These are phyloP conservation scores for Alternaria longipes DNA, from an alignment of 2,329 filamentous ascomycete species.

Conservation along the genomic window DNA sequence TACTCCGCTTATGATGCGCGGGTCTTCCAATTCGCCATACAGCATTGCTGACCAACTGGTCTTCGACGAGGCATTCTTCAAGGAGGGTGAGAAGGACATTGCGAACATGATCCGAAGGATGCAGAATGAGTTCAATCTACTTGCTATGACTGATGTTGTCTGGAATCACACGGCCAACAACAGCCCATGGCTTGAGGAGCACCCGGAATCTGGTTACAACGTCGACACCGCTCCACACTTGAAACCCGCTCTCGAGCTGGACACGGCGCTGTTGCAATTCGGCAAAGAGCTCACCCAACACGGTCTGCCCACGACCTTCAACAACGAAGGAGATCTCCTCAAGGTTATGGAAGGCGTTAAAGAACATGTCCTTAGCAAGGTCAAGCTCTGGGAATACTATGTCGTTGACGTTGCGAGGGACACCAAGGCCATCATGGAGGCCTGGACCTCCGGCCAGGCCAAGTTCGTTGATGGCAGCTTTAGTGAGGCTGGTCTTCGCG, in stretches of 20 bases:
- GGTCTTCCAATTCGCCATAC: conserved; percentile 94
- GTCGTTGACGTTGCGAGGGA: conserved; percentile 80
- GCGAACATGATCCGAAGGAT: conserved; percentile 79
- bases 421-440: conserved; percentile 71
- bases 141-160: conserved; percentile 94
- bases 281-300: conserved; percentile 69
- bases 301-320: conserved; percentile 78
- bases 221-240: conserved; percentile 84
- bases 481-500: conserved; percentile 58
- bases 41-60: conserved; percentile 91
- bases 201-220: conserved; percentile 96
- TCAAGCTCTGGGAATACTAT: conserved; percentile 94
- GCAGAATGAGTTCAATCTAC: conserved; percentile 82
- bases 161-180: conserved; percentile 98
- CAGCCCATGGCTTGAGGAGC: conserved; percentile 90
- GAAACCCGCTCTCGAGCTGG: conserved; percentile 74
- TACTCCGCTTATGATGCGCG: conserved; percentile 88
- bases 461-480: conserved; percentile 64
- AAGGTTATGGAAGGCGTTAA: conserved; percentile 87
- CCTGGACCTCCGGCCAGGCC: conserved; percentile 73
- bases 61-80: conserved; percentile 85
- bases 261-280: conserved; percentile 74
- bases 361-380: conserved; percentile 76
- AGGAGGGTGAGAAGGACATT: conserved; percentile 84
- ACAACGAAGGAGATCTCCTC: conserved; percentile 75